These are phyloP conservation scores for Podospora anserina DNA, from an alignment of 495 filamentous ascomycete species.

Conservation along the genomic window DNA sequence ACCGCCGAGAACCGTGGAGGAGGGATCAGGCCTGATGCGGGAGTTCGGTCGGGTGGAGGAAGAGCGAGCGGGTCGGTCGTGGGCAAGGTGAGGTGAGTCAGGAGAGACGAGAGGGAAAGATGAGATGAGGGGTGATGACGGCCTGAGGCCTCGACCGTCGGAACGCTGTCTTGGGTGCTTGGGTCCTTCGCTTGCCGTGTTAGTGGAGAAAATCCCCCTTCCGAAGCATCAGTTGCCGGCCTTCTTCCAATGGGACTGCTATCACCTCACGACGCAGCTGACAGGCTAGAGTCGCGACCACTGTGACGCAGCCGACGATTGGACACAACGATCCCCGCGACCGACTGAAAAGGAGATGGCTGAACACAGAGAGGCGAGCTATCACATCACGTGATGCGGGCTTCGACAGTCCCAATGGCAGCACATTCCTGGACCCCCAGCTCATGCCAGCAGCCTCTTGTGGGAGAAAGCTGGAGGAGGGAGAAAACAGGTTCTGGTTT, in stretches of 20 bases:
- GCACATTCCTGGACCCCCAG: not conserved
- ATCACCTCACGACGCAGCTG: not conserved
- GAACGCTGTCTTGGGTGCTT: not conserved
- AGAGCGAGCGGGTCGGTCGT: not conserved
- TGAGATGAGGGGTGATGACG: constrained; percentile 2
- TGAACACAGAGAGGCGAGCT: not conserved
- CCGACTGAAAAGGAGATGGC: not conserved
- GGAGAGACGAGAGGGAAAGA: constrained; percentile 1
- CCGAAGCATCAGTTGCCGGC: not conserved
- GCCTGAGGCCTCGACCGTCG: constrained; percentile 1
- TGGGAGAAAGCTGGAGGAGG: too few species aligned
- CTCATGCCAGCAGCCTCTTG: not conserved
- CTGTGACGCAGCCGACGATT: not conserved
- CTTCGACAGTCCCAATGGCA: not conserved
- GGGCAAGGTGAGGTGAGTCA: not conserved
- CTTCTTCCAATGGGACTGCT: not conserved
- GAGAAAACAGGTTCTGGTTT: too few species aligned
- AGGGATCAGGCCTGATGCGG: constrained; percentile 2
- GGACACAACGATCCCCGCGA: not conserved
- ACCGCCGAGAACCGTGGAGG: not conserved
- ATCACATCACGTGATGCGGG: not conserved
- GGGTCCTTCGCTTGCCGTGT: not conserved
- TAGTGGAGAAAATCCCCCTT: not conserved
- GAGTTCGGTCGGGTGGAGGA: not conserved
- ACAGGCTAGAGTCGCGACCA: not conserved